Evolutionary conservation across 257 asterid genomes (phyloP), one percentile per base, ranked within the genome.

Genomic region (Hygrophila difformis): DNA sequence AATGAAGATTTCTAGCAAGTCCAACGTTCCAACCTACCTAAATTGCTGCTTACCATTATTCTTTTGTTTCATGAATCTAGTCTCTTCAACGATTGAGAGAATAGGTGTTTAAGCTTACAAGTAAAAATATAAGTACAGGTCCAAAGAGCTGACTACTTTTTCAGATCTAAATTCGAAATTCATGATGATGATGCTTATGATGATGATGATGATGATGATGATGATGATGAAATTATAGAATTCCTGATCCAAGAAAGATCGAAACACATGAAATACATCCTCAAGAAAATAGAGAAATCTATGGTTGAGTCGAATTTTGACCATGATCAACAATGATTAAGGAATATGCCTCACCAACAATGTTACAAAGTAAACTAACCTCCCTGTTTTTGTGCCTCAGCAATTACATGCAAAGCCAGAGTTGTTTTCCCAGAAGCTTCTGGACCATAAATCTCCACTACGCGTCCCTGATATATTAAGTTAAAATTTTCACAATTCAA

Each of bases 341-440:
- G 12, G 10, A 33, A 33, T 12, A 33, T 5, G 37, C 37, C 12
- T 5, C 12, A 10, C 8, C 12, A 10, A 33, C 7, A 33, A 33
- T 33, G 12, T 9, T 2, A 24, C 29, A 7, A 7, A 10, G 10
- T 2, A 33, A 49, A 46, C 67, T 50, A 56, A 81, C 98, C 96
- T 79, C 98, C 98, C 59, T 69, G 83, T 69, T 75, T 85, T 44
- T 89, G 97, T 60, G 97, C 91, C 76, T 84, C 98, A 1, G 96
- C 96, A 58, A 85, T 85, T 53, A 85, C 91, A 58, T 89, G 98
- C 58, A 89, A 70, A 57, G 94, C 93, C 67, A 89, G 96, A 51
- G 98, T 85, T 43, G 98, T 89, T 73, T 89, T 85, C 29, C 96
- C 98, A 33, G 96, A 81, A 72, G 97, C 96, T 62, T 89, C 97